Percentiles rank a stretch among this genome's conserved stretches.
Evolutionary conservation across 2,329 filamentous ascomycete genomes (phyloP).

Genomic region (Aspergillus sp.): DNA sequence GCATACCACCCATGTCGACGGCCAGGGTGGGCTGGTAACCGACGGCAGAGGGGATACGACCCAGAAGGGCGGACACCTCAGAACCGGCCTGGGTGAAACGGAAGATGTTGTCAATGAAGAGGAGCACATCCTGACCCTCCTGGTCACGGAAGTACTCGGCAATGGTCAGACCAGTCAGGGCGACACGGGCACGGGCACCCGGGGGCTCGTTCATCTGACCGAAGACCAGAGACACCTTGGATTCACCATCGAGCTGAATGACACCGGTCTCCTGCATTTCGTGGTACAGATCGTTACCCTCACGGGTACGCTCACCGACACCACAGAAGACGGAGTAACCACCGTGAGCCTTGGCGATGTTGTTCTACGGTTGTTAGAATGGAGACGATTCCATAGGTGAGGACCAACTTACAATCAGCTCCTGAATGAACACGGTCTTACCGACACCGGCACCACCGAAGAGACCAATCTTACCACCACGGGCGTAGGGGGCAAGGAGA

Average conservation of each 20-base stretch:
- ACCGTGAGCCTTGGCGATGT: conserved; percentile 99
- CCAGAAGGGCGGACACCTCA: conserved; percentile 97
- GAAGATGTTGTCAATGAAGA: conserved; percentile 99
- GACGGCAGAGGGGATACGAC: conserved; percentile 99
- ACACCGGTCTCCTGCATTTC: conserved; percentile 99
- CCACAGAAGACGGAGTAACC: conserved; percentile 99
- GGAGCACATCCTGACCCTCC: conserved; percentile 91
- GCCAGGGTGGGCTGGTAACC: conserved; percentile 99
- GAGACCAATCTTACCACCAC: conserved; percentile 99
- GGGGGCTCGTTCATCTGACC: conserved; percentile 99
- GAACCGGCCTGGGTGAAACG: conserved; percentile 99
- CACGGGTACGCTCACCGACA: conserved; percentile 99
- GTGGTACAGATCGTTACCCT: conserved; percentile 99
- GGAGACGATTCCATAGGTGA: not conserved
- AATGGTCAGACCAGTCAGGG: conserved; percentile 75
- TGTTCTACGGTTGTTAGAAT: conserved; percentile 64
- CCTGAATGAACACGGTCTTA: conserved; percentile 99
- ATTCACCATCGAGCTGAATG: conserved; percentile 98
- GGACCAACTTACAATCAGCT: conserved; percentile 78
- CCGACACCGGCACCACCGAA: conserved; percentile 99
- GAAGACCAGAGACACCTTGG: conserved; percentile 99
- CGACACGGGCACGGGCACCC: conserved; percentile 99
- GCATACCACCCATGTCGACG: conserved; percentile 99
- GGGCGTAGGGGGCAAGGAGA: conserved; percentile 95
- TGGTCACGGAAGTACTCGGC: conserved; percentile 77